A percentile compares a stretch with the other conserved stretches of the same genome.
phyloP scores from a whole-genome alignment of 345 rosid species.

The Hibiscus trionum region DNA sequence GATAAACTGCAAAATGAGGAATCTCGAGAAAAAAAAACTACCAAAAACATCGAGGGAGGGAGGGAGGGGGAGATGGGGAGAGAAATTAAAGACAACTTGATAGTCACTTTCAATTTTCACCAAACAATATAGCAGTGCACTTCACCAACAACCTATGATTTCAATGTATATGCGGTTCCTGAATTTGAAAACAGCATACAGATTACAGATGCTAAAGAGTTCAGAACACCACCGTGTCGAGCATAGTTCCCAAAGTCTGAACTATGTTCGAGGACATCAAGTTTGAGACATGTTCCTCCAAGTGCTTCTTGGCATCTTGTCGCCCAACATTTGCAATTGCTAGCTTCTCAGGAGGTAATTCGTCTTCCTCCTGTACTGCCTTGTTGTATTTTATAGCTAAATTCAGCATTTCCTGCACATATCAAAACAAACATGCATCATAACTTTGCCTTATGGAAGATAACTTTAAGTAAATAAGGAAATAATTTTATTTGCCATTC shows the following conservation, averaged over 20 bases:
- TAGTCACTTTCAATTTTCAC: background rate
- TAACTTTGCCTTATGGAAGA: background rate
- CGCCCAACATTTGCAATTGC: conserved; percentile 94
- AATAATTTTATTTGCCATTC: background rate
- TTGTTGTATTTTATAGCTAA: conserved; percentile 83
- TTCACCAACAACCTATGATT: background rate
- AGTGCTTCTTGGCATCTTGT: conserved; percentile 97
- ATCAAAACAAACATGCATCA: background rate
- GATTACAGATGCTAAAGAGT: background rate
- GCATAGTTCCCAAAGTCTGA: conserved; percentile 96
- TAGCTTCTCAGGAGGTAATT: conserved; percentile 86
- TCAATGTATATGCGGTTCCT: background rate
- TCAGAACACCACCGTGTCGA: conserved; percentile 89
- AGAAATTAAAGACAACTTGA: background rate
- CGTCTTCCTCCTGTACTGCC: conserved; percentile 97
- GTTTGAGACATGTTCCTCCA: conserved; percentile 93
- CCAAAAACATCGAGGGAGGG: background rate
- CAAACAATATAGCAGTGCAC: background rate
- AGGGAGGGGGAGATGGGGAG: background rate
- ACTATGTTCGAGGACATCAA: conserved; percentile 96
- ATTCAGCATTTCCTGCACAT: conserved; percentile 82
- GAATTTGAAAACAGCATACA: conserved; percentile 4
- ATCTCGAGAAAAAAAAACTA: no score
- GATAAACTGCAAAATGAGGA: no score
- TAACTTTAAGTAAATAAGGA: background rate